Evolutionary conservation across 176 grass and related monocot species (phyloP), one percentile per base, ranked within the genome.

Genomic region (Sorghum bicolor): DNA sequence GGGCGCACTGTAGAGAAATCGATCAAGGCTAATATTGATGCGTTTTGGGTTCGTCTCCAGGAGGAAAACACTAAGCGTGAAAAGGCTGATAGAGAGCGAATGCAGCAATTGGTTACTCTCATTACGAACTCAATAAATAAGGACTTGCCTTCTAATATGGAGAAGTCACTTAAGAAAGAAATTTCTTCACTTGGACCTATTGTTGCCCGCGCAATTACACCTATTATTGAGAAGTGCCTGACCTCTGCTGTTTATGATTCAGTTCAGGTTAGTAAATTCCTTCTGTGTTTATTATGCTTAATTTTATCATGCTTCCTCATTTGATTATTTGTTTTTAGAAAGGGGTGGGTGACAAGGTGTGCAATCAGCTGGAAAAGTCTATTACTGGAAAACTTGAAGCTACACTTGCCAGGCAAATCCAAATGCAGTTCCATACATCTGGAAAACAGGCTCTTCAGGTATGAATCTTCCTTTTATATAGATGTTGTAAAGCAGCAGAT

Each of bases 401-500:
- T 76, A 86, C 93, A 53, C 50, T 99, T 83, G 84, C 86, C 65
- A 92, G 97, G 78, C 97, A 99, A 94, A 93, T 99, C 72, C 97
- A 99, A 89, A 24, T 83, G 38, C 97, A 96, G 50, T 99, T 94
- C 64, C 91, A 99, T 84, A 92, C 93, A 79, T 90, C 91, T 34
- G 91, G 90, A 79, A 99, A 96, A 87, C 93, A 96, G 86, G 76
- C 68, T 67, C 91, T 99, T 85, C 93, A 99, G 93, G 97, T 96
- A 80, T 75, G 28, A 61, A 67, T 52, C 69, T 45, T 77, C 47
- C 37, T 75, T 50, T 34, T 32, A 73, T 72, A 77, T 73, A 55
- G 20, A 22, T 19, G 63, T 66, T 37, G 45, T 64, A 55, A 66
- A 72, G 63, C 41, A 55, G 64, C 72, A 73, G 5, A 16, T 78